These are phyloP conservation scores for Puccinia coronata DNA, from an alignment of 1,284 basidiomycete species.

Conservation along the genomic window DNA sequence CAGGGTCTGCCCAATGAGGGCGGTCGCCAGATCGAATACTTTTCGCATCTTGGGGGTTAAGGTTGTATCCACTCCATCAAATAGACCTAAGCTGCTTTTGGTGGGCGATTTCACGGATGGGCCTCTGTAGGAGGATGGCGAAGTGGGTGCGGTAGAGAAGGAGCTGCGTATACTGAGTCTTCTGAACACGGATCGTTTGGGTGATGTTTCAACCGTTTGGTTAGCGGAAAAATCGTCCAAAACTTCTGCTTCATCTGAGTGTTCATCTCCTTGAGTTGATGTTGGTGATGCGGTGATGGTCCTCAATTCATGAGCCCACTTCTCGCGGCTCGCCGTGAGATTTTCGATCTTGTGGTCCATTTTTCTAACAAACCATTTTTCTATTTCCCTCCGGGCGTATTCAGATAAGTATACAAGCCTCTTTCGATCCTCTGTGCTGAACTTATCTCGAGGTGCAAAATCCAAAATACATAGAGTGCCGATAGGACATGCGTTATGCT, in stretches of 20 bases:
- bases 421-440: conserved; percentile 53
- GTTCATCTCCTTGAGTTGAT: background rate
- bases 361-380: conserved; percentile 51
- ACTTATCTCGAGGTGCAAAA: conserved; percentile 52
- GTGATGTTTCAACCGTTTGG: background rate
- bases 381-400: conserved; percentile 52
- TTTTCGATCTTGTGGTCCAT: conserved; percentile 26
- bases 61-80: conserved; percentile 1
- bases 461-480: conserved; percentile 56
- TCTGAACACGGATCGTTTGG: background rate
- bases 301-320: conserved; percentile 11
- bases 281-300: background rate
- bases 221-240: background rate
- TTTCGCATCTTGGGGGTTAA: conserved; percentile 52
- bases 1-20: conserved; percentile 53
- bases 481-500: conserved; percentile 51
- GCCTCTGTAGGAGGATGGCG: background rate
- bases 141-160: background rate
- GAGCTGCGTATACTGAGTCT: background rate
- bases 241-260: background rate
- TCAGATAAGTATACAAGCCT: conserved; percentile 53
- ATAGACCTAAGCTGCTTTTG: background rate
- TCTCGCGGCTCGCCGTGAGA: conserved; percentile 1
- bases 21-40: conserved; percentile 54
- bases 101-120: background rate